These are phyloP conservation scores for Saturnispora zaruensis DNA, from an alignment of 805 yeast genomes.

Conservation along the genomic window DNA sequence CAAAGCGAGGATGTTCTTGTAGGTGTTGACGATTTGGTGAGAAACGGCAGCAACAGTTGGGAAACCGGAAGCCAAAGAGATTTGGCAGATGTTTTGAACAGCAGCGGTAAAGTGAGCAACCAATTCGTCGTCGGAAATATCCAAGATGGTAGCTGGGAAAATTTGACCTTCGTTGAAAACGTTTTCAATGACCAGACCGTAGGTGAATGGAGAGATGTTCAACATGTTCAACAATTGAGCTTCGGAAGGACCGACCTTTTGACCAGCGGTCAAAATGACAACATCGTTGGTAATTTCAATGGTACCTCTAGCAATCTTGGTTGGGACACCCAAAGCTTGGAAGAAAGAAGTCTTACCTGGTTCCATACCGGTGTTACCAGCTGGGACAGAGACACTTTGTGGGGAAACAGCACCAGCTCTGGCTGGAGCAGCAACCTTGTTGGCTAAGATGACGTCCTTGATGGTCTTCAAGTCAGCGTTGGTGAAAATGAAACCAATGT, in stretches of 20 bases:
- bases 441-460: conserved; percentile 79
- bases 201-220: conserved; percentile 99
- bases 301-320: conserved; percentile 99
- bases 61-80: conserved; percentile 97
- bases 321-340: conserved; percentile 99
- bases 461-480: conserved; percentile 85
- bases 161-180: conserved; percentile 98
- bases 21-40: conserved; percentile 97
- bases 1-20: conserved; percentile 96
- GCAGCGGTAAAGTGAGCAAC: conserved; percentile 88
- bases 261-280: conserved; percentile 81
- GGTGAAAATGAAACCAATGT: conserved; percentile 99
- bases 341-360: conserved; percentile 99
- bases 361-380: conserved; percentile 99
- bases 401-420: conserved; percentile 99
- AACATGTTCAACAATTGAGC: conserved; percentile 98
- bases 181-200: conserved; percentile 94
- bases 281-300: conserved; percentile 98
- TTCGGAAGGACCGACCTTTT: conserved; percentile 97
- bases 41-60: conserved; percentile 99
- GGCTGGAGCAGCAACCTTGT: conserved; percentile 99
- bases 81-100: conserved; percentile 85
- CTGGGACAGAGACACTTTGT: conserved; percentile 94
- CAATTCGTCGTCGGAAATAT: conserved; percentile 96
- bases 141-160: conserved; percentile 94